phyloP scores from a whole-genome alignment of 129 eudicot species.

The Pulicaria dysenterica region DNA sequence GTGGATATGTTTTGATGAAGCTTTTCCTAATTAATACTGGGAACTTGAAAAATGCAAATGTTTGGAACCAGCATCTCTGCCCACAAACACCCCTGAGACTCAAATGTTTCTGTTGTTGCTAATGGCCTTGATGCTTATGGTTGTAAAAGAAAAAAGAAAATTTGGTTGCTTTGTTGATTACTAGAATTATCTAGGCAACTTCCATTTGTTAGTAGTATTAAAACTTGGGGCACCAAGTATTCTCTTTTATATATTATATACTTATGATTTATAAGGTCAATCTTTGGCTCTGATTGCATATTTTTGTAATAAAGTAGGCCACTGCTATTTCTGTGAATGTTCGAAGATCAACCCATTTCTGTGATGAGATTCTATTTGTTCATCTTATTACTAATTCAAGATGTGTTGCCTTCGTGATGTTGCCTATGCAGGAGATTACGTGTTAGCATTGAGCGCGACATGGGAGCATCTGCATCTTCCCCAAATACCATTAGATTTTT shows the following conservation, averaged over 20 bases:
- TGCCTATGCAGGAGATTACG: slow-evolving; percentile 74
- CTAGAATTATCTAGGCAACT: slow-evolving; percentile 10
- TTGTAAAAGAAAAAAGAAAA: too few species aligned
- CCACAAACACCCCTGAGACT: slow-evolving; percentile 9
- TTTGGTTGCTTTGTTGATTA: slow-evolving; percentile 24
- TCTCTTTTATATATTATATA: background rate
- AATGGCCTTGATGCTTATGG: background rate
- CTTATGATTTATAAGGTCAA: slow-evolving; percentile 1
- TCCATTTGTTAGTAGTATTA: slow-evolving; percentile 1
- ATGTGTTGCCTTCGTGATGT: background rate
- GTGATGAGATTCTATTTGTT: slow-evolving; percentile 15
- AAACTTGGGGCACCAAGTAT: background rate
- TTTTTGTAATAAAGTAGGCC: background rate
- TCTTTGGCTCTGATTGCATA: background rate
- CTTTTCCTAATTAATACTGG: background rate
- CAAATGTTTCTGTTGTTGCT: slow-evolving; percentile 4
- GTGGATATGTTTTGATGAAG: too few species aligned
- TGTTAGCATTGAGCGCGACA: slow-evolving; percentile 95
- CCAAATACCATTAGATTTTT: slow-evolving; percentile 86
- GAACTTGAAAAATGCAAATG: slow-evolving; percentile 8
- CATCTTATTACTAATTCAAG: background rate
- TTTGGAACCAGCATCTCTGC: slow-evolving; percentile 7
- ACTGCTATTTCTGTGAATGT: background rate
- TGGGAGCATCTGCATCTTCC: slow-evolving; percentile 83
- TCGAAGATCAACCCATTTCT: slow-evolving; percentile 12